Evolutionary conservation across 108 stramenopile species (phyloP).

Genomic region (Stephanodiscus minutulus): DNA sequence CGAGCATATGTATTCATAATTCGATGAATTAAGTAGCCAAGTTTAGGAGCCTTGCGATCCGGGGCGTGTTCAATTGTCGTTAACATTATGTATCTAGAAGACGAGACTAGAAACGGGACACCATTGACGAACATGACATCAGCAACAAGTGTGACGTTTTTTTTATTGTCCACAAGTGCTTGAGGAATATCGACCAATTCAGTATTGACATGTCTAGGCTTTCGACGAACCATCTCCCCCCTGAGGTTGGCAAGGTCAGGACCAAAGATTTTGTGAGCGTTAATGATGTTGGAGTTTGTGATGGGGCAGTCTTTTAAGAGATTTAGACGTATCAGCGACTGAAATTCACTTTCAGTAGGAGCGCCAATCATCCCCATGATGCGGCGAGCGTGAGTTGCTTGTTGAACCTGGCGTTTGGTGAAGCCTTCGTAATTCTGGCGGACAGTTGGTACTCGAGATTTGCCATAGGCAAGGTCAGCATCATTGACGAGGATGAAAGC

Average conservation of each 20-base stretch:
- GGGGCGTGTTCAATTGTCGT: conserved; percentile 4
- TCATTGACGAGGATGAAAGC: neutral
- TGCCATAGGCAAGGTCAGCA: neutral
- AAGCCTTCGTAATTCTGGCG: neutral
- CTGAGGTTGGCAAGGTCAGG: conserved; percentile 30
- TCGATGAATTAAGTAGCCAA: conserved; percentile 15
- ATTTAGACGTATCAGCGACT: neutral
- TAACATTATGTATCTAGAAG: neutral
- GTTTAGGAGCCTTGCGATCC: neutral
- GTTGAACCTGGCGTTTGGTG: neutral
- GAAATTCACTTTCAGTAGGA: conserved; percentile 1
- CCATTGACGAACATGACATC: no score
- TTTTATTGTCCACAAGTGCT: conserved; percentile 15
- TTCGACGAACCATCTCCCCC: conserved; percentile 19
- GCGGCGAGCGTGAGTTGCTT: conserved; percentile 7
- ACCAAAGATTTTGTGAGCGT: neutral
- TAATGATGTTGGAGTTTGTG: conserved; percentile 20
- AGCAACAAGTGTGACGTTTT: conserved; percentile 24
- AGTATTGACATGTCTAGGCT: neutral
- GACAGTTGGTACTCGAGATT: neutral
- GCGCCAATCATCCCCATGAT: conserved; percentile 3
- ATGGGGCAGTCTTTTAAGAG: conserved; percentile 28
- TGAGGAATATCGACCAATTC: conserved; percentile 28
- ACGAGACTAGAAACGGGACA: no score
- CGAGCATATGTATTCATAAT: conserved; percentile 15